Percentiles rank a stretch among this genome's conserved stretches.
phyloP scores from a whole-genome alignment of 2,329 filamentous ascomycete genomes.

The Botryotinia globosa region DNA sequence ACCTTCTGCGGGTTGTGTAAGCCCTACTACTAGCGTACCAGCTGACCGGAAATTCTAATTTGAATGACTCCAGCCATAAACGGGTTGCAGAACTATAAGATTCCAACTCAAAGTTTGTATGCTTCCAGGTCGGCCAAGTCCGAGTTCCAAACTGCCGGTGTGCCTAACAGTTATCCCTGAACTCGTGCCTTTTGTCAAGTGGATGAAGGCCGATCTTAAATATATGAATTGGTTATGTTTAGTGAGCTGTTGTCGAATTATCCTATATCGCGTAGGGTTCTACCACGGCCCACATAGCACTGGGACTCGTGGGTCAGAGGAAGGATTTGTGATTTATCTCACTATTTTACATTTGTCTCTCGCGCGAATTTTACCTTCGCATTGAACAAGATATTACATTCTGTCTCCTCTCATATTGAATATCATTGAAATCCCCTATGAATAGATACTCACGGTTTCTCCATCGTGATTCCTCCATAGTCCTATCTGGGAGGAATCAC shows the following conservation, averaged over 20 bases:
- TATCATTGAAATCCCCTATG: not conserved
- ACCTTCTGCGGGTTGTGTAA: not conserved
- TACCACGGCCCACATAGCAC: not conserved
- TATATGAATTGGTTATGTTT: too few relatives aligned
- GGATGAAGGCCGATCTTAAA: not conserved
- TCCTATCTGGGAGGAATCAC: not conserved
- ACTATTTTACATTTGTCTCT: not conserved
- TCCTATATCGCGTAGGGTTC: not conserved
- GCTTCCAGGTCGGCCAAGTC: not conserved
- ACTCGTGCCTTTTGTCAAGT: too few relatives aligned
- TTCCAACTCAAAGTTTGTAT: not conserved
- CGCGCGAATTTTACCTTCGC: not conserved
- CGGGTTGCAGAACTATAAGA: too few relatives aligned
- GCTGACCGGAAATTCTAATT: not conserved
- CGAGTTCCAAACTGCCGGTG: not conserved
- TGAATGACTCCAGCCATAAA: not conserved
- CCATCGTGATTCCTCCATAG: not conserved
- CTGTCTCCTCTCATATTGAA: not conserved
- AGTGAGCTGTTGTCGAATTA: not conserved
- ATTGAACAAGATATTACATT: not conserved
- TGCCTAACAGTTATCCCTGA: too few relatives aligned
- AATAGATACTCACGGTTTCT: not conserved
- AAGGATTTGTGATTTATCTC: not conserved
- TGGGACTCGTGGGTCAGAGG: not conserved
- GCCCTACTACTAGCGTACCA: not conserved